These are phyloP conservation scores for Mycena venus DNA, from an alignment of 768 basidiomycete genomes.

Conservation along the genomic window DNA sequence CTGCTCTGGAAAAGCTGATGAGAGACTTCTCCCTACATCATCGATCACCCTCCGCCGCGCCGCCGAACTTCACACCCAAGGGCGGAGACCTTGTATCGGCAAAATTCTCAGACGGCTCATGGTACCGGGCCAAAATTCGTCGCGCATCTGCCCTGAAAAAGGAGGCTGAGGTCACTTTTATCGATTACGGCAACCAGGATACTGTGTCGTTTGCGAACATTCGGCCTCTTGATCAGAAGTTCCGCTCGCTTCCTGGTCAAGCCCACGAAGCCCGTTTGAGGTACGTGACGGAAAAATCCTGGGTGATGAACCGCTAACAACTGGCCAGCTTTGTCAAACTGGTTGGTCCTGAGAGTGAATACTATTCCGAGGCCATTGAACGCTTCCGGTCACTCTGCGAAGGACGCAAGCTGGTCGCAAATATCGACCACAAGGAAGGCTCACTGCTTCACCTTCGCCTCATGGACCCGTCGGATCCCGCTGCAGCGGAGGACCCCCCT, in stretches of 20 bases:
- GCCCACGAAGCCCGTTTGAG: constrained; percentile 95
- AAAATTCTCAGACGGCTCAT: constrained; percentile 93
- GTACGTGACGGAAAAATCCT: constrained; percentile 50
- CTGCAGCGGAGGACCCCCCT: constrained; percentile 75
- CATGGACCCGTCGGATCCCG: constrained; percentile 88
- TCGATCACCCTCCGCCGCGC: constrained; percentile 67
- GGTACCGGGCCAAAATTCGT: constrained; percentile 96
- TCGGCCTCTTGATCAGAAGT: constrained; percentile 90
- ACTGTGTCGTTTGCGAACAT: constrained; percentile 85
- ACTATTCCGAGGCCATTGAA: constrained; percentile 86
- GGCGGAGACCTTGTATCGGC: constrained; percentile 94
- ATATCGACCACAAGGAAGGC: constrained; percentile 90
- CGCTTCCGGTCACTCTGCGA: constrained; percentile 90
- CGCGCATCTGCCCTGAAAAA: constrained; percentile 90
- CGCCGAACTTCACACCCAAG: constrained; percentile 83
- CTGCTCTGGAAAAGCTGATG: constrained; percentile 94
- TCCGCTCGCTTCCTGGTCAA: constrained; percentile 91
- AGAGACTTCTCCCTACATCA: constrained; percentile 92
- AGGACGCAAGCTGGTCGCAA: constrained; percentile 97
- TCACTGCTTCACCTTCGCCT: constrained; percentile 87
- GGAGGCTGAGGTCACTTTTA: constrained; percentile 95
- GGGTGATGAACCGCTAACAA: neutral
- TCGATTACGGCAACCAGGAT: constrained; percentile 96
- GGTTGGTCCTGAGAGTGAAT: constrained; percentile 85
- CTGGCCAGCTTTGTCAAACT: constrained; percentile 85